Conservation (phyloP, 306 rosid species). For the Malus fusca region DNA sequence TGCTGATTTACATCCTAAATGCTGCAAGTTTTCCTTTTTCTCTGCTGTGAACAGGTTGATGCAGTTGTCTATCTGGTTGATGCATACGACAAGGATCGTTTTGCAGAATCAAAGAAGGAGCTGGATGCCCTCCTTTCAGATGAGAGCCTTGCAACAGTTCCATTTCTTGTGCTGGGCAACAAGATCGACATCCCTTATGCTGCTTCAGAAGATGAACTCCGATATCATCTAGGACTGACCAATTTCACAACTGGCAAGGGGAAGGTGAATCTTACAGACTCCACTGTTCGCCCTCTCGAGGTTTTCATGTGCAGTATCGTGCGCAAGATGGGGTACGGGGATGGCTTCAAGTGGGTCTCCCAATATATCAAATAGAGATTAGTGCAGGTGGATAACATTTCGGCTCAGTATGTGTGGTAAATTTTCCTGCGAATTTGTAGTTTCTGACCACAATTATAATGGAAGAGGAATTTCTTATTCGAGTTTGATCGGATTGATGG, state of each 20-base stretch:
- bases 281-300: conserved; percentile 50
- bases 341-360: conserved; percentile 52
- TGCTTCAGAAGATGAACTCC: conserved; percentile 48
- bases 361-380: conserved; percentile 40
- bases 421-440: conserved; percentile 14
- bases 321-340: conserved; percentile 57
- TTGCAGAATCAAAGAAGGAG: conserved; percentile 44
- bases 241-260: conserved; percentile 57
- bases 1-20: not conserved
- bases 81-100: conserved; percentile 44
- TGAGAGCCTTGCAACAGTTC: conserved; percentile 39
- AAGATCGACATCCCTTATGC: conserved; percentile 50
- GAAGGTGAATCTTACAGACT: conserved; percentile 35
- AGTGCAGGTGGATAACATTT: conserved; percentile 10
- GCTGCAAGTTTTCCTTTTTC: not conserved
- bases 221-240: conserved; percentile 38
- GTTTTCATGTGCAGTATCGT: conserved; percentile 54
- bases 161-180: conserved; percentile 47
- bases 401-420: conserved; percentile 10
- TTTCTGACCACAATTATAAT: conserved; percentile 17
- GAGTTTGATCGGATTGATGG: conserved; percentile 9
- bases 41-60: conserved; percentile 29
- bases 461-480: conserved; percentile 5
- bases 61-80: conserved; percentile 50
- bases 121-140: conserved; percentile 46